phyloP scores from a whole-genome alignment of 495 filamentous ascomycete genomes.

The Aspergillus incahuasiensis region DNA sequence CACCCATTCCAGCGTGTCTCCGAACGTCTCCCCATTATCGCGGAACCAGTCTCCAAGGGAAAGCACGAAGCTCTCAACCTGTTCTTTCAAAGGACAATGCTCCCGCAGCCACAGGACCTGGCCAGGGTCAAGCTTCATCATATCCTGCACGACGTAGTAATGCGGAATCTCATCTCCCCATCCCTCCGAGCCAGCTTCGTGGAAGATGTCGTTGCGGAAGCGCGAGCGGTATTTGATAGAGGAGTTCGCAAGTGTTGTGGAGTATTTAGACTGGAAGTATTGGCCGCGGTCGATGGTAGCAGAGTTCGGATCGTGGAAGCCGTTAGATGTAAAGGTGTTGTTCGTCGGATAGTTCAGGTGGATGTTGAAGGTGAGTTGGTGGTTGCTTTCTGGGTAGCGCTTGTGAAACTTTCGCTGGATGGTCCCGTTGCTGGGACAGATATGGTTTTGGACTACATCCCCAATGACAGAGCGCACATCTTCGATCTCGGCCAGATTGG shows the following conservation, averaged over 20 bases:
- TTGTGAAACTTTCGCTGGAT: slow-evolving; percentile 55
- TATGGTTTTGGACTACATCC: slow-evolving; percentile 48
- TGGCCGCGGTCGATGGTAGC: slow-evolving; percentile 19
- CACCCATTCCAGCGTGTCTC: slow-evolving; percentile 44
- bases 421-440: slow-evolving; percentile 58
- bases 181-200: slow-evolving; percentile 40
- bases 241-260: slow-evolving; percentile 17
- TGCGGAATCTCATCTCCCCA: slow-evolving; percentile 62
- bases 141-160: slow-evolving; percentile 62
- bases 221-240: slow-evolving; percentile 28
- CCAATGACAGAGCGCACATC: slow-evolving; percentile 47
- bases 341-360: slow-evolving; percentile 43
- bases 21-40: slow-evolving; percentile 60
- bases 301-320: slow-evolving; percentile 7
- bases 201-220: slow-evolving; percentile 35
- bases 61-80: slow-evolving; percentile 50
- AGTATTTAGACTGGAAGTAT: slow-evolving; percentile 23
- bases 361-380: slow-evolving; percentile 50
- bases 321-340: neutral
- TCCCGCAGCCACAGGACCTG: slow-evolving; percentile 55
- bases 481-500: slow-evolving; percentile 53
- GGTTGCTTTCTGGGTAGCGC: slow-evolving; percentile 45
- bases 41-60: slow-evolving; percentile 57
- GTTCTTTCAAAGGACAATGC: slow-evolving; percentile 46
- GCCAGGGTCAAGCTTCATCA: slow-evolving; percentile 59